Evolutionary conservation across 2,329 filamentous ascomycete genomes (phyloP), one percentile per base, ranked within the genome.

Genomic region (Phoma sp.): DNA sequence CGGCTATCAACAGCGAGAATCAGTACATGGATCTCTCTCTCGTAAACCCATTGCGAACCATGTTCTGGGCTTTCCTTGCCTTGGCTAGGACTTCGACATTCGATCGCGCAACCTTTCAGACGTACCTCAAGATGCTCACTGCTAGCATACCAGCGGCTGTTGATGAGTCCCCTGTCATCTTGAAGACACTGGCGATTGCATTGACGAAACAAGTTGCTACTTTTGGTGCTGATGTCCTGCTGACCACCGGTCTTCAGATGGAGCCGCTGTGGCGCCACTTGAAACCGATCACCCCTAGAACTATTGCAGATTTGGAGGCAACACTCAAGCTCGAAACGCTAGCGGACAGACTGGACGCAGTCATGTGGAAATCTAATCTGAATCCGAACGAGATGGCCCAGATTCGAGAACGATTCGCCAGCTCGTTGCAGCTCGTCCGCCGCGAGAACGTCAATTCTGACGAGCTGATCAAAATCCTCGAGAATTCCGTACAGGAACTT

Each of bases 211-310:
- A 72, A 40, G 46, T 71, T 7, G 60, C 59, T 32, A 74, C 54
- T 2, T 93, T 96, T 67, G 81, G 84, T 23, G 82, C 85, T 13
- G 86, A 85, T 2, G 93, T 92, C 77, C 86, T 86, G 50, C 77
- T 96, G 11, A 86, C 80, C 0, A 92, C 89, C 2, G 92, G 91
- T 0, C 78, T 92, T 10, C 88, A 86, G 61, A 95, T 96, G 89
- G 89, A 95, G 68, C 72, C 78, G 7, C 80, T 96, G 4, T 96
- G 93, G 93, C 83, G 84, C 37, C 67, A 79, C 1, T 84, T 96
- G 66, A 84, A 89, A 47, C 90, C 92, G 29, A 67, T 67, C 9
- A 83, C 81, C 3, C 77, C 83, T 2, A 66, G 66, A 9, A 75
- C 69, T 8, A 58, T 71, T 25, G 55, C 65, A 9, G 72, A 77